Percentiles rank a stretch among this genome's conserved stretches.
phyloP scores from a whole-genome alignment of 2,329 filamentous ascomycete genomes.

The Paradendryphiella salina region DNA sequence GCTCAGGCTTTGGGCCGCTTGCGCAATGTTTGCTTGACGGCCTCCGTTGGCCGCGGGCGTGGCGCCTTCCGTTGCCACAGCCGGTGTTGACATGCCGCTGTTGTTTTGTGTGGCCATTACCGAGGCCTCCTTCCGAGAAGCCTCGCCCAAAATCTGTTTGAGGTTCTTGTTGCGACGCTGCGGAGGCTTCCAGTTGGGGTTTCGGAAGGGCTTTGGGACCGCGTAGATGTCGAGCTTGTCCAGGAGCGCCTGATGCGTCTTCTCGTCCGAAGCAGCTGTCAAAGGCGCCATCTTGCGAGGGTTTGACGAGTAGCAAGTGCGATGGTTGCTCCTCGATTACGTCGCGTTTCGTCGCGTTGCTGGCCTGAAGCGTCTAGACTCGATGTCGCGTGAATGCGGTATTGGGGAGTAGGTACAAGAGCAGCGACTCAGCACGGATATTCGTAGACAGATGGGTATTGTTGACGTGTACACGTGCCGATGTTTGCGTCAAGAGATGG shows the following conservation, averaged over 20 bases:
- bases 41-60: conserved; percentile 68
- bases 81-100: conserved; percentile 74
- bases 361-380: background rate
- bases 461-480: conserved; percentile 1
- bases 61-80: conserved; percentile 41
- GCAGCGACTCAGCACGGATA: background rate
- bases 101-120: conserved; percentile 80
- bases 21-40: conserved; percentile 69
- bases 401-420: background rate
- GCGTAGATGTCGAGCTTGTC: conserved; percentile 90
- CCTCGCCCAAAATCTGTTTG: conserved; percentile 92
- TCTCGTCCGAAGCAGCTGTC: conserved; percentile 73
- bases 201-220: conserved; percentile 87
- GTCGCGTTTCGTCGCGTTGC: conserved; percentile 6
- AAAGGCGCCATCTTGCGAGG: conserved; percentile 58
- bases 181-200: conserved; percentile 85
- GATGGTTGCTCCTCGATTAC: background rate
- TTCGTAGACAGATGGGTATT: background rate
- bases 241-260: conserved; percentile 78
- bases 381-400: background rate
- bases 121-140: conserved; percentile 85
- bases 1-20: conserved; percentile 82
- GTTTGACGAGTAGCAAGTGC: background rate
- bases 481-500: conserved; percentile 9
- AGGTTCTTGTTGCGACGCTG: conserved; percentile 98